A percentile compares a stretch with the other conserved stretches of the same genome.
phyloP scores from a whole-genome alignment of 148 eudicot species.

The Cornus kousa region DNA sequence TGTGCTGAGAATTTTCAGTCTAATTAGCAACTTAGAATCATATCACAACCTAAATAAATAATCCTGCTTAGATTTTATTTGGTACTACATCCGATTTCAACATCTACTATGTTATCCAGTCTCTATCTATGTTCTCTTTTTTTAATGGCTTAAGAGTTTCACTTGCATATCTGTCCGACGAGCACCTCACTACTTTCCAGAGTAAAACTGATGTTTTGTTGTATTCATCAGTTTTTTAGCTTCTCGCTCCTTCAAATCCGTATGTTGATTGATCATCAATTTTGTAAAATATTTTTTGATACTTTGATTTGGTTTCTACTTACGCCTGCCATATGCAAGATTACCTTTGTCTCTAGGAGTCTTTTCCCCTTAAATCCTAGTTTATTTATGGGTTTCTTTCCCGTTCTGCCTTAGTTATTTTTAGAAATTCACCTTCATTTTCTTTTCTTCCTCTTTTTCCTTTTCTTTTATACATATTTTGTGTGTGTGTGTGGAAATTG shows the following conservation, averaged over 20 bases:
- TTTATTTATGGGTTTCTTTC: neutral
- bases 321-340: neutral
- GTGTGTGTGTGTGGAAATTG: neutral
- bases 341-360: neutral
- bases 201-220: neutral
- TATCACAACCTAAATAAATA: neutral
- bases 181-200: too few species aligned
- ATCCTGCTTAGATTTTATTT: neutral
- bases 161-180: neutral
- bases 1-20: slow-evolving; percentile 15
- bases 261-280: neutral
- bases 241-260: neutral
- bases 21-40: neutral
- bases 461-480: neutral
- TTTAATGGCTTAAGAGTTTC: neutral
- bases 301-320: neutral
- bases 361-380: neutral
- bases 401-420: neutral
- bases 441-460: neutral
- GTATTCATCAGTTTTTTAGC: neutral
- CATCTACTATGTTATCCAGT: neutral
- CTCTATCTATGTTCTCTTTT: neutral
- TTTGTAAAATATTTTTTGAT: neutral
- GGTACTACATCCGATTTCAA: neutral
- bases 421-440: neutral